A percentile compares a stretch with the other conserved stretches of the same genome.
phyloP scores from a whole-genome alignment of 345 rosid genomes.

The Gossypium australe region DNA sequence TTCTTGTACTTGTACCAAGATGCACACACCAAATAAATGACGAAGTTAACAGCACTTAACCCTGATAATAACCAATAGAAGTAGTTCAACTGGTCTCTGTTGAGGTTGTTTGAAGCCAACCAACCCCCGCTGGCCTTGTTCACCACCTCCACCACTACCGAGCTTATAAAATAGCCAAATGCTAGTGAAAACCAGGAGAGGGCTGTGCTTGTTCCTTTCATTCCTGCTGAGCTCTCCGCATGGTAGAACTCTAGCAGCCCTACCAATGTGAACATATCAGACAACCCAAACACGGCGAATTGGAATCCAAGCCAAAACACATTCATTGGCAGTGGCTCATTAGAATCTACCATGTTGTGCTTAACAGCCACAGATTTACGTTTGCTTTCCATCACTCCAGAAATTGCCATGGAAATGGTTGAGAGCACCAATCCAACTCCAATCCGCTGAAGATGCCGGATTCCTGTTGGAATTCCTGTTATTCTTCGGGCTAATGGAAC shows the following conservation, averaged over 20 bases:
- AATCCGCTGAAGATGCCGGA: slow-evolving; percentile 46
- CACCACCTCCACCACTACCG: slow-evolving; percentile 45
- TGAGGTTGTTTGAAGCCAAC: slow-evolving; percentile 25
- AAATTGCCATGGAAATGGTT: slow-evolving; percentile 48
- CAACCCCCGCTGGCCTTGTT: slow-evolving; percentile 52
- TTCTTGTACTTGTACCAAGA: slow-evolving; percentile 58
- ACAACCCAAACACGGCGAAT: slow-evolving; percentile 46
- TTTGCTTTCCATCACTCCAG: slow-evolving; percentile 45
- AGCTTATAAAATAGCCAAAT: slow-evolving; percentile 52
- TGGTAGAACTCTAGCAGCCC: slow-evolving; percentile 61
- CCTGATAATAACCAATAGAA: slow-evolving; percentile 35
- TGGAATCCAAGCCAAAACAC: slow-evolving; percentile 62
- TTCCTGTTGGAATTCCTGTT: slow-evolving; percentile 54
- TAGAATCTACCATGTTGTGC: slow-evolving; percentile 46
- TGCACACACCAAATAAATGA: slow-evolving; percentile 47
- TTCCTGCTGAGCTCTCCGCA: slow-evolving; percentile 49
- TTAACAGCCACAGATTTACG: slow-evolving; percentile 42
- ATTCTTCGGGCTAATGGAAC: slow-evolving; percentile 45
- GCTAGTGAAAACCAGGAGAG: slow-evolving; percentile 52
- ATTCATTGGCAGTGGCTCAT: slow-evolving; percentile 42
- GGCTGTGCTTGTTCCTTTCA: slow-evolving; percentile 51
- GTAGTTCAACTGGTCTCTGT: slow-evolving; percentile 26
- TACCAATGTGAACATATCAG: slow-evolving; percentile 54
- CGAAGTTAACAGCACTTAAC: slow-evolving; percentile 34
- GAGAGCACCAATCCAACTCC: slow-evolving; percentile 52